Percentiles rank a stretch among this genome's conserved stretches.
These are phyloP conservation scores for Zopfia rhizophila DNA, from an alignment of 2,329 filamentous ascomycete genomes.

Conservation along the genomic window DNA sequence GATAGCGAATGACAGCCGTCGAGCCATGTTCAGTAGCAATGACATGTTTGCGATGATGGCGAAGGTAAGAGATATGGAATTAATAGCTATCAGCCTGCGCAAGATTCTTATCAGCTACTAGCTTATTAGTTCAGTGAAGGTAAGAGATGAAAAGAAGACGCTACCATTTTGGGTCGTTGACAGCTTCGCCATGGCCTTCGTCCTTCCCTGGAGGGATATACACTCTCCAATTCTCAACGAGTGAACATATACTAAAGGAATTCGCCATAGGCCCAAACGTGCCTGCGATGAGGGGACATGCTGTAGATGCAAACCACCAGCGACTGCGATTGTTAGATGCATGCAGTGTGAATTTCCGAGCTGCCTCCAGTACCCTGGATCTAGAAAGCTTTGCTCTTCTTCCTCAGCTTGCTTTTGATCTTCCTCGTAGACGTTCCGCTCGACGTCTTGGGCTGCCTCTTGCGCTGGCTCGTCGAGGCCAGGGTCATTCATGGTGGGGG, in stretches of 20 bases:
- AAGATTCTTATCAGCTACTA: no score
- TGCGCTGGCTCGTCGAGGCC: constrained; percentile 62
- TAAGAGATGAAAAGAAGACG: constrained; percentile 7
- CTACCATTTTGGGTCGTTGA: constrained; percentile 65
- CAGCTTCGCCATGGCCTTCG: constrained; percentile 56
- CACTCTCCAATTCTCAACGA: constrained; percentile 67
- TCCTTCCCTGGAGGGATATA: constrained; percentile 59
- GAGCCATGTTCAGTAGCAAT: constrained; percentile 69
- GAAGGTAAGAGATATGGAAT: constrained; percentile 64
- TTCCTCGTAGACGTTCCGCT: constrained; percentile 46
- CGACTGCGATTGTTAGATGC: constrained; percentile 47
- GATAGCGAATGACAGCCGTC: constrained; percentile 63
- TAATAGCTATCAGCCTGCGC: constrained; percentile 62
- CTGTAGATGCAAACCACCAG: constrained; percentile 72
- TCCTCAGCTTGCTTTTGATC: constrained; percentile 49
- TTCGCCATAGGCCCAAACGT: constrained; percentile 67
- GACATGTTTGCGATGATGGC: constrained; percentile 66
- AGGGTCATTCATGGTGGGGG: constrained; percentile 61
- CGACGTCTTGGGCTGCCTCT: constrained; percentile 58
- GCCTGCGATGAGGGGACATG: constrained; percentile 65
- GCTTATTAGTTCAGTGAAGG: neutral
- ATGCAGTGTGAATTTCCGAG: no score
- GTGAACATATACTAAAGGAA: constrained; percentile 65
- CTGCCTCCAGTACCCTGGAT: constrained; percentile 50
- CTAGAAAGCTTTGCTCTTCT: constrained; percentile 55